Percentiles rank a stretch among this genome's conserved stretches.
phyloP scores from a whole-genome alignment of 2,329 filamentous ascomycete species.

The Dendryphion nanum region DNA sequence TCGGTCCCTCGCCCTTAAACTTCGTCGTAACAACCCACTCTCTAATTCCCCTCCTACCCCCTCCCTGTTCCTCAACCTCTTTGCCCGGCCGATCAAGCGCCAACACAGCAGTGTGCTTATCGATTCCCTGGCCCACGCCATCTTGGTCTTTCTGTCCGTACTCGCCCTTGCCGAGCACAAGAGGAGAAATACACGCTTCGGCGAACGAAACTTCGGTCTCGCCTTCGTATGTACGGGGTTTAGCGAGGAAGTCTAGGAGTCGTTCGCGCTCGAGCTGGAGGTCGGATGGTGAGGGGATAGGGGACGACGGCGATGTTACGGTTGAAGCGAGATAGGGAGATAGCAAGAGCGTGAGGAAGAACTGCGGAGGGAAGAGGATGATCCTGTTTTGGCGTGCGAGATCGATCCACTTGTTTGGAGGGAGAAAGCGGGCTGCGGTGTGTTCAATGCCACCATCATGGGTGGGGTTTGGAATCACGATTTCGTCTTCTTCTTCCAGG shows the following conservation, averaged over 20 bases:
- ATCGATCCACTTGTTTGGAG: conserved; percentile 66
- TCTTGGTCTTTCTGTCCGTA: conserved; percentile 32
- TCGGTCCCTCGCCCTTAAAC: conserved; percentile 57
- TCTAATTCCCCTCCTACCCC: conserved; percentile 48
- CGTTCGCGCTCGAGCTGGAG: conserved; percentile 39
- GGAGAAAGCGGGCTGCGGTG: conserved; percentile 76
- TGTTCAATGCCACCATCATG: conserved; percentile 68
- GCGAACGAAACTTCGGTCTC: conserved; percentile 40
- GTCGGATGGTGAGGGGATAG: conserved; percentile 30
- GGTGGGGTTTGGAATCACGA: conserved; percentile 66
- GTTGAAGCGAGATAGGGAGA: conserved; percentile 51
- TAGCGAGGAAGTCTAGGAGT: conserved; percentile 50
- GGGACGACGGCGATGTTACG: conserved; percentile 19
- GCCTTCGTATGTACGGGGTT: conserved; percentile 44
- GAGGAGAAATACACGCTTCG: conserved; percentile 43
- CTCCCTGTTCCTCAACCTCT: conserved; percentile 53
- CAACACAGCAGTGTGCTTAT: conserved; percentile 53
- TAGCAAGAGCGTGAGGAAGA: conserved; percentile 66
- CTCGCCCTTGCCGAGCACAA: conserved; percentile 40
- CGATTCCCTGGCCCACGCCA: conserved; percentile 27
- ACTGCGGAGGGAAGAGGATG: conserved; percentile 88
- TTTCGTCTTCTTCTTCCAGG: conserved; percentile 43
- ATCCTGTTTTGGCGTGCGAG: conserved; percentile 64
- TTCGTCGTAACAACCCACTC: conserved; percentile 58
- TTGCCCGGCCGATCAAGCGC: conserved; percentile 55